phyloP scores from a whole-genome alignment of 306 rosid genomes.

The Vicia sativa region DNA sequence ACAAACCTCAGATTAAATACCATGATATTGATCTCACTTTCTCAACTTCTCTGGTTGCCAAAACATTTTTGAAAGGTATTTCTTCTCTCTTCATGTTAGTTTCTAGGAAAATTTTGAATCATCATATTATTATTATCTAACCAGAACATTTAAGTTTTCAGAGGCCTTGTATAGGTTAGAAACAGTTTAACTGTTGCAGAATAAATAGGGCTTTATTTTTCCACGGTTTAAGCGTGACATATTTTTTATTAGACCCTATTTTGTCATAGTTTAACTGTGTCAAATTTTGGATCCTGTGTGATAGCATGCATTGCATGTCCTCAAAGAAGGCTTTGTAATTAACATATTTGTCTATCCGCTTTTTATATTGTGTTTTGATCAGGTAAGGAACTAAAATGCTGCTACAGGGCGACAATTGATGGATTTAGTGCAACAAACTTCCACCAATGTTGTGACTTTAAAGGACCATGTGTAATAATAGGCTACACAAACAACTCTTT shows the following conservation, averaged over 20 bases:
- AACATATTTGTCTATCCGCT: too few species aligned
- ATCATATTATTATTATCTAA: too few species aligned
- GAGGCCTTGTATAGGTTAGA: too few species aligned
- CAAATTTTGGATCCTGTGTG: too few species aligned
- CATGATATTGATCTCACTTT: constrained; percentile 80
- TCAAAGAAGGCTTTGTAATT: too few species aligned
- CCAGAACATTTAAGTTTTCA: too few species aligned
- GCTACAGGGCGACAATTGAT: constrained; percentile 78
- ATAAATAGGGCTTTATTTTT: too few species aligned
- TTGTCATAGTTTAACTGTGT: too few species aligned
- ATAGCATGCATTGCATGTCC: too few species aligned
- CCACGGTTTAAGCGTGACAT: too few species aligned
- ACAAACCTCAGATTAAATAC: constrained; percentile 59
- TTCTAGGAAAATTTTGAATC: not conserved
- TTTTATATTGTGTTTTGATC: constrained; percentile 9
- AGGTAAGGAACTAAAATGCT: constrained; percentile 89
- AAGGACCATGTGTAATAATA: constrained; percentile 87
- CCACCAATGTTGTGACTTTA: constrained; percentile 81
- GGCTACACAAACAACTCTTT: constrained; percentile 80
- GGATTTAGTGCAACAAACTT: constrained; percentile 80
- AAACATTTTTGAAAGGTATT: constrained; percentile 73
- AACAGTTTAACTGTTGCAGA: too few species aligned
- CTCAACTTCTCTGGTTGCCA: constrained; percentile 60
- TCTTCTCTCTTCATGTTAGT: constrained; percentile 32
- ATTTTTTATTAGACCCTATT: too few species aligned